Base-by-base conservation (phyloP, 2,329 filamentous ascomycete species). In the Xylariaceae sp. region DNA sequence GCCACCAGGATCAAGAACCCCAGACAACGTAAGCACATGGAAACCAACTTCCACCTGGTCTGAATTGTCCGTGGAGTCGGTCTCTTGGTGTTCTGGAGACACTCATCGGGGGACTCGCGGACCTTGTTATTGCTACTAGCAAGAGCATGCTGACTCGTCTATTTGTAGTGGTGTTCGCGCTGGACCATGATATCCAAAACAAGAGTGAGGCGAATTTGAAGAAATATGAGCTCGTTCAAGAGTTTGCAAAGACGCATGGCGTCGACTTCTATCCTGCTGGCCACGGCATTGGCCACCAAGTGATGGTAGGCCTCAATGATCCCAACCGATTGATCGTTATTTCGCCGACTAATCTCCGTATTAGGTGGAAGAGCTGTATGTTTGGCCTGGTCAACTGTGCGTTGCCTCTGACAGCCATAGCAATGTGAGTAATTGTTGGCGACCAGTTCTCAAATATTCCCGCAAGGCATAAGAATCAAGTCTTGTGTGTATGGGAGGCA, bases 241-340 rank as follows among this genome's bases (percentile, higher is more conserved):
- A 81, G 47, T 95, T 97, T 65, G 91, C 88, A 1, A 73, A 76
- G 56, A 73, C 80, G 47, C 87, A 96, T 44, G 86, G 85, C 2
- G 76, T 94, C 1, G 72, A 81, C 43, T 89, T 90, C 60, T 95
- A 84, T 55, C 82, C 81, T 1, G 83, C 87, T 1, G 87, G 87
- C 1, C 66, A 79, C 34, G 88, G 88, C 11, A 95, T 95, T 56
- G 90, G 89, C 0, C 91, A 96, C 62, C 91, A 96, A 63, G 83
- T 91, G 52, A 89, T 93, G 85, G 79, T 26, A 26, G 22, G 22
- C 6, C 22, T 26, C 11, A 11, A 6, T 26, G 22, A 11, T 26
- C 11, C 22, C 6, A 26, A 11, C 6, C 22, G 22, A 6, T 6
- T 6, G 11, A 26, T 11, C 6, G 22, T 6, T 11, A 26, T 11